Base-by-base conservation (phyloP, 2,329 filamentous ascomycete species). In the Fusarium fujikuroi region DNA sequence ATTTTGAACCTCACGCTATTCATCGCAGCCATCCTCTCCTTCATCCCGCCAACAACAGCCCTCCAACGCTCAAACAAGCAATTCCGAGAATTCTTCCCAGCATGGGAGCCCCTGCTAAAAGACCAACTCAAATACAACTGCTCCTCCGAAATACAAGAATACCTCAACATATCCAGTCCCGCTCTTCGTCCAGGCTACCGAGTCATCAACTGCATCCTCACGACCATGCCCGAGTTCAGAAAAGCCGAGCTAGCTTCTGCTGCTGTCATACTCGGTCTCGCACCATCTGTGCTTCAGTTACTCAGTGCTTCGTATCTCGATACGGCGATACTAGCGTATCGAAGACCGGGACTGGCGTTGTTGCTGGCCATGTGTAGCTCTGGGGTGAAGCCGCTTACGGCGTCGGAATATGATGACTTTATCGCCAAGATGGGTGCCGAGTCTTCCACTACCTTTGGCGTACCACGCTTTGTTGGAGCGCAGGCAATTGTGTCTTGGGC, bases 221-320 rank as follows among this genome's bases (percentile, higher is more conserved):
- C 34, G 2, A 60, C 69, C 2, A 70, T 74, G 60, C 66, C 67
- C 14, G 76, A 78, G 15, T 77, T 60, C 25, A 69, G 74, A 47
- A 78, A 79, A 47, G 67, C 76, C 4, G 77, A 79, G 23, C 58
- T 79, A 4, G 68, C 65, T 7, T 65, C 75, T 12, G 66, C 67
- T 11, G 70, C 66, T 34, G 75, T 79, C 10, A 65, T 77, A 8
- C 67, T 78, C 3, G 77, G 75, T 11, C 66, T 75, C 8, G 53
- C 71, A 0, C 77, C 77, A 3, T 44, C 64, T 2, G 46, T 74
- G 0, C 59, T 79, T 3, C 74, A 78, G 30, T 34, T 64, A 2
- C 28, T 77, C 37, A 72, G 75, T 7, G 71, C 65, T 3, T 72
- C 66, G 0, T 72, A 70, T 7, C 66, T 75, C 2, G 76, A 79